Evolutionary conservation across 495 filamentous ascomycete genomes (phyloP), one percentile per base, ranked within the genome.

Genomic region (Aspergillus sparsus): DNA sequence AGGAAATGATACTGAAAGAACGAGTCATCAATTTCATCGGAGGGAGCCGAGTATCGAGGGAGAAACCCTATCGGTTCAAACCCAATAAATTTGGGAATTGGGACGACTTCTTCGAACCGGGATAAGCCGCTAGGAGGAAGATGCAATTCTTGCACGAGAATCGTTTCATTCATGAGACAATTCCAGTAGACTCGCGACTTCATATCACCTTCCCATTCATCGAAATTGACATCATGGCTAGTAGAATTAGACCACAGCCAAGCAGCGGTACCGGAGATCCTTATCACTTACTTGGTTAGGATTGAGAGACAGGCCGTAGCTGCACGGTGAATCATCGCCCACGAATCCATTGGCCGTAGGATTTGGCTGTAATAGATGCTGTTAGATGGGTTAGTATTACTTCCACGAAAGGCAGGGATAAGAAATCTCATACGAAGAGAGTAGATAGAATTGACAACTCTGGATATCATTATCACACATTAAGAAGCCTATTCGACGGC

Each of bases 1-100:
- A 80, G 74, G 62, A 80, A 80, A 62, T 80, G 77, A 44, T 78
- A 80, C 65, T 80, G 77, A 61, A 78, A 80, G 58, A 73, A 77
- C 13, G 77, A 77, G 62, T 79, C 76, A 57, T 80, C 77, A 37
- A 77, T 68, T 27, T 74, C 71, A 9, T 63, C 69, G 8, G 68
- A 59, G 7, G 74, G 62, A 35, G 5, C 6, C 12, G 65, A 72
- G 16, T 60, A 70, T 11, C 73, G 66, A 35, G 73, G 53, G 0
- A 61, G 64, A 50, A 77, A 74, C 51, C 73, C 74, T 2, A 71
- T 67, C 12, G 72, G 70, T 63, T 73, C 70, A 44, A 80, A 80
- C 42, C 65, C 63, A 37, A 80, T 80, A 62, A 80, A 80, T 62
- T 80, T 80, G 8, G 77, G 77, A 32, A 80, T 77, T 1, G 77